Conservation (phyloP, 805 yeast genomes). For the Candida gorgasii region DNA sequence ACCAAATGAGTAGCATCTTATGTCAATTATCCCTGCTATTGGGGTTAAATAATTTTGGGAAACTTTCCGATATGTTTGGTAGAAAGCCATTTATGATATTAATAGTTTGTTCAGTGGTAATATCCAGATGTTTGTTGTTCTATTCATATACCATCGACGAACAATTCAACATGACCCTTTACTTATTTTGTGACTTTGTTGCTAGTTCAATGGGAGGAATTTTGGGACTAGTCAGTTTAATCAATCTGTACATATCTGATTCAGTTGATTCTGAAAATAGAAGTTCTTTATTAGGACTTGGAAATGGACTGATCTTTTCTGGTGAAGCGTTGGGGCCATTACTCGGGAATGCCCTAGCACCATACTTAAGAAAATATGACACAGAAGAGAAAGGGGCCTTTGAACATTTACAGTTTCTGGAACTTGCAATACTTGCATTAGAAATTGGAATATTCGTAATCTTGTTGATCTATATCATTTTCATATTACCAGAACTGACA, state of each 20-base stretch:
- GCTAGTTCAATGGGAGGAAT: constrained; percentile 62
- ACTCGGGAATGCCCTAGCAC: constrained; percentile 38
- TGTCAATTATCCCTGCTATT: constrained; percentile 50
- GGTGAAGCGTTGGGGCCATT: constrained; percentile 69
- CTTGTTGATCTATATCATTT: constrained; percentile 25
- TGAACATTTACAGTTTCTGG: constrained; percentile 13
- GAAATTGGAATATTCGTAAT: constrained; percentile 34
- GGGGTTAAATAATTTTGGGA: constrained; percentile 52
- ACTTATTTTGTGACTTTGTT: constrained; percentile 46
- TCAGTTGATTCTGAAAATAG: constrained; percentile 64
- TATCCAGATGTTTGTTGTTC: constrained; percentile 25
- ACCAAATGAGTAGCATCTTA: constrained; percentile 41
- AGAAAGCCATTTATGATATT: constrained; percentile 28
- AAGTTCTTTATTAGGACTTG: constrained; percentile 54
- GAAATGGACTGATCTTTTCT: constrained; percentile 58
- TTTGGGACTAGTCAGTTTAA: constrained; percentile 52
- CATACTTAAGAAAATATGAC: background rate
- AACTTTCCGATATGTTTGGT: constrained; percentile 40
- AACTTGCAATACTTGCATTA: constrained; percentile 30
- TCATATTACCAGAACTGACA: constrained; percentile 62
- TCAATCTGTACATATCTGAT: constrained; percentile 72
- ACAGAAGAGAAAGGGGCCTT: background rate
- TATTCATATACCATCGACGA: constrained; percentile 25
- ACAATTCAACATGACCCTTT: constrained; percentile 31
- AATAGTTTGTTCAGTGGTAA: constrained; percentile 19